Base-by-base conservation (phyloP, 148 eudicot species). In the Silene latifolia region DNA sequence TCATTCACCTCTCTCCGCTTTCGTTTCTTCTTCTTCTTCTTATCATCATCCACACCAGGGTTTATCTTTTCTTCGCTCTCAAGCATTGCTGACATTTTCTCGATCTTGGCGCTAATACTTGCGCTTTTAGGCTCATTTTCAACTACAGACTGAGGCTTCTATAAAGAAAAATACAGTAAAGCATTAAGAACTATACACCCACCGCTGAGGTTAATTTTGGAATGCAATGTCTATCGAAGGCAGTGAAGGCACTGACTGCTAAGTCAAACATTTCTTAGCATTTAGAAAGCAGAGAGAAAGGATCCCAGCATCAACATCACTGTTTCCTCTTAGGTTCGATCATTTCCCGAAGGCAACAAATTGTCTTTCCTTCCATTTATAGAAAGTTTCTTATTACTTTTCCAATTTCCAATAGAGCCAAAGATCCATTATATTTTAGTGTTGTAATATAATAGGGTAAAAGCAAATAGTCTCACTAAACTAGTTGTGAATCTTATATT, bases 21-120 rank as follows among this genome's bases (percentile, higher is more conserved):
- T 71, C 86, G 88, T 72, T 79, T 91, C 83, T 88, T 94, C 85
- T 85, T 91, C 80, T 82, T 91, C 80, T 82, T 86, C 80, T 83
- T 83, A 21, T 80, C 80, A 62, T 87, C 86, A 56, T 69, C 76
- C 17, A 74, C 84, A 69, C 81, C 78, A 62, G 13, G 77, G 63
- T 62, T 46, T 67, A 15, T 83, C 58, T 53, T 74, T 21, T 76
- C 86, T 70, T 84, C 70, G 35, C 63, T 81, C 60, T 72, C 80
- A 47, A 60, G 57, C 21, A 59, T 56, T 59, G 74, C 39, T 74
- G 75, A 69, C 35, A 8, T 24, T 73, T 79, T 82, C 18, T 73
- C 70, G 71, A 24, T 72, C 75, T 76, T 80, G 19, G 78, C 81
- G 65, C 65, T 72, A 14, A 11, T 32, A 72, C 72, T 83, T 59